Percentiles rank a stretch among this genome's conserved stretches.
Evolutionary conservation across 306 rosid species (phyloP).

Genomic region (Pyrus bretschneideri): DNA sequence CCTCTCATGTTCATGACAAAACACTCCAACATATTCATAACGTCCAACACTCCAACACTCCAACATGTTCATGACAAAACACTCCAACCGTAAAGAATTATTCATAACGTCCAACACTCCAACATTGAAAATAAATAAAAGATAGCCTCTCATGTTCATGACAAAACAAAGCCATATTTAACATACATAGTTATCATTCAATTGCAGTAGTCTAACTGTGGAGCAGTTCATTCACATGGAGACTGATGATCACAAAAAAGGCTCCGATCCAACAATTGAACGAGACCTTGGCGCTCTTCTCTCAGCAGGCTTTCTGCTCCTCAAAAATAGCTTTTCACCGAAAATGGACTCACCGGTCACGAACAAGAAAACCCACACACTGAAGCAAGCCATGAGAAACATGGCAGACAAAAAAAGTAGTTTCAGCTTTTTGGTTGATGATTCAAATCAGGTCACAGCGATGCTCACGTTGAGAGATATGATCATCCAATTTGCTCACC

Average conservation of each 20-base stretch:
- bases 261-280: slow-evolving; percentile 14
- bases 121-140: too few relatives aligned
- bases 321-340: slow-evolving; percentile 23
- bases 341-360: slow-evolving; percentile 46
- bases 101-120: too few relatives aligned
- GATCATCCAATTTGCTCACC: slow-evolving; percentile 58
- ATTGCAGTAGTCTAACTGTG: slow-evolving; percentile 32
- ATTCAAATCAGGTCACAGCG: slow-evolving; percentile 29
- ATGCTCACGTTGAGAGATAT: slow-evolving; percentile 42
- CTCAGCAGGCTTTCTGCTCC: slow-evolving; percentile 21
- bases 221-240: slow-evolving; percentile 47
- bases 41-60: too few relatives aligned
- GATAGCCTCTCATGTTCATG: too few relatives aligned
- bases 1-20: too few relatives aligned
- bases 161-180: too few relatives aligned
- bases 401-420: slow-evolving; percentile 31
- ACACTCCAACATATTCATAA: too few relatives aligned
- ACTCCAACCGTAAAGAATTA: too few relatives aligned
- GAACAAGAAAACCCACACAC: slow-evolving; percentile 44
- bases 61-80: too few relatives aligned
- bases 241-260: slow-evolving; percentile 1
- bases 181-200: neutral
- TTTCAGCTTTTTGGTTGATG: slow-evolving; percentile 46
- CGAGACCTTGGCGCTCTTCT: slow-evolving; percentile 17
- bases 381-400: slow-evolving; percentile 47